phyloP scores from a whole-genome alignment of 2,329 filamentous ascomycete genomes.

The Eutypella sp. region DNA sequence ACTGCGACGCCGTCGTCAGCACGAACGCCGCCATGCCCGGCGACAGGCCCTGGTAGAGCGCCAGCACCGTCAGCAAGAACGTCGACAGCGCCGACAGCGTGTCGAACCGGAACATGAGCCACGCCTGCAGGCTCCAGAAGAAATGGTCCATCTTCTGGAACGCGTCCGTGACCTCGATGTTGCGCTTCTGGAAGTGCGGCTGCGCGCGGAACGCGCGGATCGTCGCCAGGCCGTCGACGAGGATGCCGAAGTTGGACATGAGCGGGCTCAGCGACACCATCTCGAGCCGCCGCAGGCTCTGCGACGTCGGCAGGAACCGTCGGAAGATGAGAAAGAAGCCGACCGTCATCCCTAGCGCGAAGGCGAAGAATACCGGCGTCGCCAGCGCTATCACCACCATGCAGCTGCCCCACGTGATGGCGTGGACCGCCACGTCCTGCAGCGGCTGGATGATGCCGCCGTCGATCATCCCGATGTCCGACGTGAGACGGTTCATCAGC shows the following conservation, averaged over 20 bases:
- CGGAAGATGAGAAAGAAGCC: constrained; percentile 71
- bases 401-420: constrained; percentile 67
- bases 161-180: constrained; percentile 75
- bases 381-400: constrained; percentile 74
- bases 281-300: constrained; percentile 76
- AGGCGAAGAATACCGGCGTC: constrained; percentile 70
- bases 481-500: constrained; percentile 87
- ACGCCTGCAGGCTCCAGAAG: constrained; percentile 84
- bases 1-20: constrained; percentile 64
- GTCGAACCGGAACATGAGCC: constrained; percentile 79
- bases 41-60: constrained; percentile 68
- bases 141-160: constrained; percentile 97
- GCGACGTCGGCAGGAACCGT: constrained; percentile 75
- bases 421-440: constrained; percentile 63
- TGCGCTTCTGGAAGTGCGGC: constrained; percentile 70
- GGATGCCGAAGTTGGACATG: constrained; percentile 87
- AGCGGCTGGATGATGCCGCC: constrained; percentile 76
- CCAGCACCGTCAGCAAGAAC: constrained; percentile 67
- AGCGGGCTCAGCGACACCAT: constrained; percentile 86
- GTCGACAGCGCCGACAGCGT: constrained; percentile 67
- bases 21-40: constrained; percentile 82
- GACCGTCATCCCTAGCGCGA: constrained; percentile 62
- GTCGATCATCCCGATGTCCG: constrained; percentile 85
- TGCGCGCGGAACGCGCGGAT: constrained; percentile 81
- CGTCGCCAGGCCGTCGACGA: constrained; percentile 80